phyloP scores from a whole-genome alignment of 164 flowering plant species.

The Cinnamomum chago region DNA sequence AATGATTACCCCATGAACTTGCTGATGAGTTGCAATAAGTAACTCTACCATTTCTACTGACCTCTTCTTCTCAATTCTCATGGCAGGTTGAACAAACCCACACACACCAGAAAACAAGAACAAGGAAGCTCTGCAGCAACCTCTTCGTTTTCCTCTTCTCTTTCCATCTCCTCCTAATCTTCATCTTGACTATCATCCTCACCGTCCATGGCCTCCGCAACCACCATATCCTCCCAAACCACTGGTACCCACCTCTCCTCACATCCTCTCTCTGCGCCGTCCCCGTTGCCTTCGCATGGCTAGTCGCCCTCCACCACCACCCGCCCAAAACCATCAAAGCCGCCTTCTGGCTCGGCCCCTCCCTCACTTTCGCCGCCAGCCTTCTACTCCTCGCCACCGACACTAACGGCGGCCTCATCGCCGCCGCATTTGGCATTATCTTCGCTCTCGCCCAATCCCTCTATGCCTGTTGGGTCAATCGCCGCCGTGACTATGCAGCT shows the following conservation, averaged over 20 bases:
- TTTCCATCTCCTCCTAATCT: slow-evolving; percentile 31
- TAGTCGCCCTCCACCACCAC: slow-evolving; percentile 15
- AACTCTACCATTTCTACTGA: neutral
- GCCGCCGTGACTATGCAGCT: slow-evolving; percentile 28
- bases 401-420: slow-evolving; percentile 25
- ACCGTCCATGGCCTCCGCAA: slow-evolving; percentile 27
- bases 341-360: slow-evolving; percentile 55
- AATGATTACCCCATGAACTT: too few species aligned
- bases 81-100: slow-evolving; percentile 22
- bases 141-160: slow-evolving; percentile 30
- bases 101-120: neutral
- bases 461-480: slow-evolving; percentile 50
- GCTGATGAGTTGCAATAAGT: too few species aligned
- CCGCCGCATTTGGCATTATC: slow-evolving; percentile 28
- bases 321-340: slow-evolving; percentile 34
- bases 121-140: slow-evolving; percentile 14
- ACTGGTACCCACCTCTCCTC: slow-evolving; percentile 50
- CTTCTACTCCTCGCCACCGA: slow-evolving; percentile 36
- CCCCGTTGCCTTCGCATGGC: slow-evolving; percentile 34
- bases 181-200: slow-evolving; percentile 30
- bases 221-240: slow-evolving; percentile 30
- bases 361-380: slow-evolving; percentile 32
- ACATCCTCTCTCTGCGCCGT: slow-evolving; percentile 32
- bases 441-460: slow-evolving; percentile 36
- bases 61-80: neutral